Conservation (phyloP, 768 basidiomycete species). For the Pulveroboletus sp. region DNA sequence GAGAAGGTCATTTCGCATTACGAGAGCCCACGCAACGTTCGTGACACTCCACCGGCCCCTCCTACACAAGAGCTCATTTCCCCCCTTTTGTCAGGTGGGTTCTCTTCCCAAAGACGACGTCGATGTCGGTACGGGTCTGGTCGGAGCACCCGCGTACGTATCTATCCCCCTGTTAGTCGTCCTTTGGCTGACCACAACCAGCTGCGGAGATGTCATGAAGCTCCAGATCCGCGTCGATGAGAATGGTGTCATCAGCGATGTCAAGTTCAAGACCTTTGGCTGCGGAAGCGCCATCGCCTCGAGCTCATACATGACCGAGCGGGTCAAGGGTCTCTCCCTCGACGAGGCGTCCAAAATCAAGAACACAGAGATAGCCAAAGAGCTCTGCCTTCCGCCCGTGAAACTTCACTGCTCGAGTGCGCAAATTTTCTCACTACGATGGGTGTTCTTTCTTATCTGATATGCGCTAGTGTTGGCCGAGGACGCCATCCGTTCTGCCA, state of each 20-base stretch:
- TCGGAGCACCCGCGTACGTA: constrained; percentile 92
- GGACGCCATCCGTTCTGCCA: constrained; percentile 97
- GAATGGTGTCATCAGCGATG: constrained; percentile 91
- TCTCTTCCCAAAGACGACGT: constrained; percentile 88
- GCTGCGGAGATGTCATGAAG: constrained; percentile 99
- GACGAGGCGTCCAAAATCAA: constrained; percentile 96
- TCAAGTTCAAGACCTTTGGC: constrained; percentile 99
- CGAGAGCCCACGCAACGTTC: constrained; percentile 93
- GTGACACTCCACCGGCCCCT: constrained; percentile 39
- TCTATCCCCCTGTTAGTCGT: constrained; percentile 4
- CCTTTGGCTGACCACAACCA: constrained; percentile 31
- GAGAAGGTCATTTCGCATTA: constrained; percentile 98
- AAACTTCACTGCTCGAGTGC: constrained; percentile 92
- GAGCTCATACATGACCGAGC: constrained; percentile 98
- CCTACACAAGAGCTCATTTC: constrained; percentile 48
- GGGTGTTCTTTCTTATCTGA: constrained; percentile 20
- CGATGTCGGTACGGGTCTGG: constrained; percentile 95
- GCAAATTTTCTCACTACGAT: constrained; percentile 26
- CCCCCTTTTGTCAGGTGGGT: constrained; percentile 64
- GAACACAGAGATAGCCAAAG: constrained; percentile 99
- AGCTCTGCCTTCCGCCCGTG: constrained; percentile 90
- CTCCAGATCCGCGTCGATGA: constrained; percentile 97
- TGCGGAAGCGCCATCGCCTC: constrained; percentile 98
- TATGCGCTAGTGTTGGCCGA: constrained; percentile 82
- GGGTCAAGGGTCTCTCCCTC: constrained; percentile 89